phyloP scores from a whole-genome alignment of 805 yeast genomes.

The Lachancea cidri region DNA sequence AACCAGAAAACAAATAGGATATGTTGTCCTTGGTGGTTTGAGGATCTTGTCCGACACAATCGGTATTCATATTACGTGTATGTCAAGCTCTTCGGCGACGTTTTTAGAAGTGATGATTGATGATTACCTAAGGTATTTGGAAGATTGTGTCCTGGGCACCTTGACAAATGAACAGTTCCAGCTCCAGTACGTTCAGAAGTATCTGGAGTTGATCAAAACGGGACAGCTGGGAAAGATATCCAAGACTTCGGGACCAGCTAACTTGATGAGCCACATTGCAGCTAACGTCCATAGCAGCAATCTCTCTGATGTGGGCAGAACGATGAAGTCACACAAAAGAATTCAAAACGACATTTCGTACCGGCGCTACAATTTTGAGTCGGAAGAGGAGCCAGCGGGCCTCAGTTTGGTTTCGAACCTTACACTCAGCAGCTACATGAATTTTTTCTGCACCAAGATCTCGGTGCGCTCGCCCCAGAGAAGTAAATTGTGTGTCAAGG shows the following conservation, averaged over 20 bases:
- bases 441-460: constrained; percentile 34
- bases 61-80: constrained; percentile 54
- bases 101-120: constrained; percentile 44
- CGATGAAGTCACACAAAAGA: constrained; percentile 41
- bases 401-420: constrained; percentile 28
- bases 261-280: constrained; percentile 31
- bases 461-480: constrained; percentile 35
- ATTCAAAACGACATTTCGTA: constrained; percentile 47
- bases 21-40: constrained; percentile 53
- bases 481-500: constrained; percentile 40
- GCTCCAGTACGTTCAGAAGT: constrained; percentile 34
- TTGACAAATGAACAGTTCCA: constrained; percentile 36
- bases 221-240: constrained; percentile 9
- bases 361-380: constrained; percentile 38
- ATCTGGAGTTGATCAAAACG: constrained; percentile 25
- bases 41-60: constrained; percentile 45
- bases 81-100: constrained; percentile 46
- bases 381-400: constrained; percentile 36
- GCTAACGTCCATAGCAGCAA: constrained; percentile 36
- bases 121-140: constrained; percentile 42
- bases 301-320: constrained; percentile 14
- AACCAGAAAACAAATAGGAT: constrained; percentile 55
- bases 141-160: constrained; percentile 21
- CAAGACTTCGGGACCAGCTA: constrained; percentile 31
- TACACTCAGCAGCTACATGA: constrained; percentile 30